Base-by-base conservation (phyloP, 1,284 basidiomycete genomes). In the Takashimella koratensis region DNA sequence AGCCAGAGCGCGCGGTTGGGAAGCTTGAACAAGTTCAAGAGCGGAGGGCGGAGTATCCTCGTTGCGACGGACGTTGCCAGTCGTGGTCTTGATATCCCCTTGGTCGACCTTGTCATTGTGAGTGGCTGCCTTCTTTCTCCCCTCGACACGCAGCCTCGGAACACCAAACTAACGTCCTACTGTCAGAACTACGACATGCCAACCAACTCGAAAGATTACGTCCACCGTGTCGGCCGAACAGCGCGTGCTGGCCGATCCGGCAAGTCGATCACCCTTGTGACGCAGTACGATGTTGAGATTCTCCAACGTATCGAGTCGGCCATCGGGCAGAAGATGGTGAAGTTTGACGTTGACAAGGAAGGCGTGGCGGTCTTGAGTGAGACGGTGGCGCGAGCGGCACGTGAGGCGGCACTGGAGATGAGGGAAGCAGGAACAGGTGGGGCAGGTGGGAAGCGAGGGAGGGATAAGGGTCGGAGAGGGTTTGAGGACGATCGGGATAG, bases 11-110 rank as follows among this genome's bases (percentile, higher is more conserved):
- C 94, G 57, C 86, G 96, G 24, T 78, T 98, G 36, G 96, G 94
- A 43, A 90, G 94, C n/a, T 78, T 99, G 43, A 87, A 86, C 61
- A 98, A 98, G 77, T 98, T 99, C 78, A 97, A 95, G 78, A 86
- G 87, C 51, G 96, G 96, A 5, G 90, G 88, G n/a, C 81, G 91
- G 52, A 89, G 83, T 59, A 84, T 98, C 48, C 79, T 99, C 16
- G 90, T 99, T 3, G 96, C 96, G 8, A 99, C 96, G 0, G 96
- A 99, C 74, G 86, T 99, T 47, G 96, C 96, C n/a, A 90, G 88
- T 72, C 86, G 90, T 65, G 96, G 96, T 71, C 80, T 98, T 26
- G 96, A 98, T 77, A 97, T 98, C 56, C 94, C 95, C 4, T 85
- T 88, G 16, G 96, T 98, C 23, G 96, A 99, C 70, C 79, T 94